Evolutionary conservation across 2,329 filamentous ascomycete species (phyloP).

Genomic region (Zymoseptoria tritici): DNA sequence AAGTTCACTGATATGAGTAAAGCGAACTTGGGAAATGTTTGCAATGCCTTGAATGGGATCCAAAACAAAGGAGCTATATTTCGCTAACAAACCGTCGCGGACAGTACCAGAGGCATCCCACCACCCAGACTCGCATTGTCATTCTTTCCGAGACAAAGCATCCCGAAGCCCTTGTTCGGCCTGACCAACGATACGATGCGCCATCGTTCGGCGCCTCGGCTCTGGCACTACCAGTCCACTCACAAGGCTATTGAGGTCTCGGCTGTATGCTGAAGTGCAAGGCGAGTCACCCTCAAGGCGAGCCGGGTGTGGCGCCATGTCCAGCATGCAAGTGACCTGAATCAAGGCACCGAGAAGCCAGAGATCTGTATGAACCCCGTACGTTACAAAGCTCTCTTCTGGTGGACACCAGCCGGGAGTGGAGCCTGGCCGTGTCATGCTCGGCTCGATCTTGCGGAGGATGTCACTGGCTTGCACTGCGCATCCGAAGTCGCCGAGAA

Average conservation of each 20-base stretch:
- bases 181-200: not conserved
- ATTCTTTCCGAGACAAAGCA: not conserved
- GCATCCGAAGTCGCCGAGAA: slow-evolving; percentile 18
- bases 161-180: not conserved
- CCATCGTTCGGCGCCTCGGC: not conserved
- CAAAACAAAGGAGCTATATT: not conserved
- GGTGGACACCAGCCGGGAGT: slow-evolving; percentile 15
- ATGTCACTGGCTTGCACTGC: slow-evolving; percentile 10
- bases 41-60: not conserved
- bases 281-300: not conserved
- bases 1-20: too few relatives aligned
- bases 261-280: not conserved
- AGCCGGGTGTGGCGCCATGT: not conserved
- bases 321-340: slow-evolving; percentile 2
- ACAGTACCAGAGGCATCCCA: not conserved
- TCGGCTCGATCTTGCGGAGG: slow-evolving; percentile 3
- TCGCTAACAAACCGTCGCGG: not conserved
- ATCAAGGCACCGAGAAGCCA: slow-evolving; percentile 11
- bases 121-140: not conserved
- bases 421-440: slow-evolving; percentile 7
- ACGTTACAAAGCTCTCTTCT: slow-evolving; percentile 7
- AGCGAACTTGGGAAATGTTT: not conserved
- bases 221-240: not conserved
- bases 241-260: not conserved
- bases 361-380: slow-evolving; percentile 14